Conservation (phyloP, 2,329 filamentous ascomycete genomes). For the Septoria linicola region DNA sequence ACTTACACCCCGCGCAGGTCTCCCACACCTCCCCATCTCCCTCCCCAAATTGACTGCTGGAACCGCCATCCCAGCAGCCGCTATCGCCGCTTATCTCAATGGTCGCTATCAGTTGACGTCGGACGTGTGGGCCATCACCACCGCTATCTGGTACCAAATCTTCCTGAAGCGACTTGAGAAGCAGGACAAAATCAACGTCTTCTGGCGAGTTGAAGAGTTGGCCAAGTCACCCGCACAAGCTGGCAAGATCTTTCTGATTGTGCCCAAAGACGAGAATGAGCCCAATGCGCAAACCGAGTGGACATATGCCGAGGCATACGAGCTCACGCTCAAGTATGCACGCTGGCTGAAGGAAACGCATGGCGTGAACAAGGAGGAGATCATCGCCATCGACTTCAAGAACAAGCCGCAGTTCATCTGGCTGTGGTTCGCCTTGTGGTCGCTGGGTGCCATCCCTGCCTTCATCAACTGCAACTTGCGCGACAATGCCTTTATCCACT, state of each 20-base stretch:
- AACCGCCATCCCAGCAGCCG: conserved; percentile 45
- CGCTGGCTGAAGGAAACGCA: conserved; percentile 68
- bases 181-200: conserved; percentile 64
- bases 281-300: conserved; percentile 44
- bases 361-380: conserved; percentile 65
- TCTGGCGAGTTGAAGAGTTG: conserved; percentile 70
- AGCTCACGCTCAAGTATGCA: conserved; percentile 68
- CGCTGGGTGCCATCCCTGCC: conserved; percentile 76
- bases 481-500: conserved; percentile 70
- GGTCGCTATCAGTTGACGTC: conserved; percentile 66
- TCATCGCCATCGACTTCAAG: conserved; percentile 77
- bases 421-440: conserved; percentile 75
- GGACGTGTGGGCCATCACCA: conserved; percentile 57
- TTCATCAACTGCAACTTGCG: conserved; percentile 86
- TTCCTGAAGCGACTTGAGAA: conserved; percentile 31
- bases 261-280: conserved; percentile 31
- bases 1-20: no score
- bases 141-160: conserved; percentile 55
- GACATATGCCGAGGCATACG: conserved; percentile 75
- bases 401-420: conserved; percentile 79
- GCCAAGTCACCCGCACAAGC: conserved; percentile 56
- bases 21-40: conserved; percentile 8
- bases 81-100: conserved; percentile 74
- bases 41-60: conserved; percentile 14
- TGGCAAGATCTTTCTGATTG: conserved; percentile 33